Evolutionary conservation across 202 grass and related monocot genomes (phyloP).

Genomic region (Brachypodium distachyon): DNA sequence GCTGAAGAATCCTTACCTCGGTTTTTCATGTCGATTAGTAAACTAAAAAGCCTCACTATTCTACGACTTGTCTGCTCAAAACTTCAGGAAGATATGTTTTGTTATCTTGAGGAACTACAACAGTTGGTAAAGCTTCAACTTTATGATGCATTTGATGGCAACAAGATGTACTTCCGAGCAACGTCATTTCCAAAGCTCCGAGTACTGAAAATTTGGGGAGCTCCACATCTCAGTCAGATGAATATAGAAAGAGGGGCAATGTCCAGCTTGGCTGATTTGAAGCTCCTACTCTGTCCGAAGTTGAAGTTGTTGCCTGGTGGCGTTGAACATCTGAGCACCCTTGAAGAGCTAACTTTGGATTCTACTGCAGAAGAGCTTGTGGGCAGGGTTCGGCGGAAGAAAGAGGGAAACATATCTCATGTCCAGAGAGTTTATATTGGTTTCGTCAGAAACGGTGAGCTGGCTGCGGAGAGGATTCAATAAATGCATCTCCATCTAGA

Average conservation of each 20-base stretch:
- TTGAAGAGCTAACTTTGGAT: not conserved
- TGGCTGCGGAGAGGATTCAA: not conserved
- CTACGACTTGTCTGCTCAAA: not conserved
- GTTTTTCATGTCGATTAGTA: not conserved
- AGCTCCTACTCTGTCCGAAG: not conserved
- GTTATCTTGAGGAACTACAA: not conserved
- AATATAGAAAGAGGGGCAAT: slow-evolving; percentile 23
- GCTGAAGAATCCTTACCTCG: not conserved
- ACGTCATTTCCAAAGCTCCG: slow-evolving; percentile 26
- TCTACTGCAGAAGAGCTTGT: not conserved
- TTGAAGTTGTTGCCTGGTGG: not conserved
- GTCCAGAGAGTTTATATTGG: no score
- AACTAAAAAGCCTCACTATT: not conserved
- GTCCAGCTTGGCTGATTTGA: not conserved
- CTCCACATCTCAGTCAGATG: not conserved
- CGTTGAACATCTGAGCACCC: slow-evolving; percentile 12
- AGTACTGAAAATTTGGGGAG: not conserved
- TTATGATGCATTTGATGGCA: slow-evolving; percentile 1
- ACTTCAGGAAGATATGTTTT: slow-evolving; percentile 1
- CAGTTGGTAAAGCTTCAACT: not conserved
- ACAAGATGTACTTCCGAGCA: not conserved
- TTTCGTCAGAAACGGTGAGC: not conserved
- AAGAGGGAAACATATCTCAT: no score
- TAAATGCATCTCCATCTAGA: not conserved
- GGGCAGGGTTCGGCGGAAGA: not conserved